These are phyloP conservation scores for Aspergillus sp. DNA, from an alignment of 2,329 filamentous ascomycete genomes.

Conservation along the genomic window DNA sequence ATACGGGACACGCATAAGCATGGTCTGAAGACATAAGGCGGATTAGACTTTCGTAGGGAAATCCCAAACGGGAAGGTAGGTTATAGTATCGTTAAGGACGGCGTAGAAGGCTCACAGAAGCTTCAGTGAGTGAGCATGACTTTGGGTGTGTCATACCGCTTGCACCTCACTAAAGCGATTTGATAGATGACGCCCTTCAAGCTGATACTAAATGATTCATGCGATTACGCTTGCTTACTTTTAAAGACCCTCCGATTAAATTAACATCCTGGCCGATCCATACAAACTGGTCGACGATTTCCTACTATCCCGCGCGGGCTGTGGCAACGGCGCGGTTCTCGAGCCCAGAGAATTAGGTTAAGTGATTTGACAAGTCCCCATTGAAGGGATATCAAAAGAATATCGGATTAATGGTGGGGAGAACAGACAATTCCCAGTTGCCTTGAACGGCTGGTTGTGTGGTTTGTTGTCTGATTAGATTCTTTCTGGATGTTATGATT, in stretches of 20 bases:
- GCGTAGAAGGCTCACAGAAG: background rate
- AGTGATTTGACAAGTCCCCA: background rate
- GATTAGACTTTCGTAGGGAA: slow-evolving; percentile 16
- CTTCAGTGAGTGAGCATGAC: background rate
- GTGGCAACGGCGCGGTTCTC: slow-evolving; percentile 17
- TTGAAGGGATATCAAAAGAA: background rate
- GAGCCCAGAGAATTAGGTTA: slow-evolving; percentile 12
- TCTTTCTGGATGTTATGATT: background rate
- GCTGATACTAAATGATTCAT: slow-evolving; percentile 2
- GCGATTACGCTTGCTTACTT: background rate
- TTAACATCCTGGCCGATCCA: slow-evolving; percentile 14
- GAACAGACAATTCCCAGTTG: background rate
- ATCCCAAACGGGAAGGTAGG: slow-evolving; percentile 10
- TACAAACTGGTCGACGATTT: slow-evolving; percentile 10
- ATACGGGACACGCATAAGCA: slow-evolving; percentile 1
- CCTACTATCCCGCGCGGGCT: slow-evolving; percentile 13
- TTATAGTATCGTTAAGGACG: background rate
- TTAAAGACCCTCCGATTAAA: slow-evolving; percentile 1
- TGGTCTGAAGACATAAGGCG: slow-evolving; percentile 5
- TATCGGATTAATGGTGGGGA: no score
- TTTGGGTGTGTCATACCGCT: background rate
- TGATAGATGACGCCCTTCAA: background rate
- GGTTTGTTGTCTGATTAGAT: background rate
- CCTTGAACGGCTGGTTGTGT: background rate
- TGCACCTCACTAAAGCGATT: background rate